Evolutionary conservation across 192 early-diverging fungal genomes (phyloP).

Genomic region (Backusella sp.): DNA sequence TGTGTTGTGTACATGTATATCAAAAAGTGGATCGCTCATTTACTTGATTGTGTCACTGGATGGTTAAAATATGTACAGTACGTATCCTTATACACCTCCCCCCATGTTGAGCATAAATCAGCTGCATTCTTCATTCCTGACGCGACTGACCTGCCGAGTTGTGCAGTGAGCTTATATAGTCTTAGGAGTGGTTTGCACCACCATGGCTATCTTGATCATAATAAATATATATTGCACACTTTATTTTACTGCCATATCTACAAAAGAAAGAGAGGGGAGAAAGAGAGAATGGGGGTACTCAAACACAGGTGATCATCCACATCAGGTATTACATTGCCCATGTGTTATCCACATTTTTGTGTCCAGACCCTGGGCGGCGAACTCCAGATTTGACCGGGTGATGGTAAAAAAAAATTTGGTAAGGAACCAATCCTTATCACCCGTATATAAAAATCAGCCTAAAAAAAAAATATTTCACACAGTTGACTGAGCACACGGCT

Average conservation of each 20-base stretch:
- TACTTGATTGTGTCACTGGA: neutral
- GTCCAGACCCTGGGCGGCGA: neutral
- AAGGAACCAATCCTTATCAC: neutral
- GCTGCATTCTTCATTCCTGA: slow-evolving; percentile 9
- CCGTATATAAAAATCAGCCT: neutral
- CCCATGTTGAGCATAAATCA: neutral
- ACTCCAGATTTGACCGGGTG: neutral
- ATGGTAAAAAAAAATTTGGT: neutral
- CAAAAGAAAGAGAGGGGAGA: neutral
- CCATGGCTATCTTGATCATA: neutral
- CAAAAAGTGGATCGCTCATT: neutral
- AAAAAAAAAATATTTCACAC: neutral
- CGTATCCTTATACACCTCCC: neutral
- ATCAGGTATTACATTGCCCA: neutral
- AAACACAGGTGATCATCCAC: neutral
- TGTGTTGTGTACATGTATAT: neutral
- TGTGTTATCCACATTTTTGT: slow-evolving; percentile 1
- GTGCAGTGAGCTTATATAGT: neutral
- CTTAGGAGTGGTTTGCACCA: neutral
- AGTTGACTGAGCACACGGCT: neutral
- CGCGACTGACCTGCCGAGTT: neutral
- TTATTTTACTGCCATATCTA: neutral
- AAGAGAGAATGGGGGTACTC: neutral
- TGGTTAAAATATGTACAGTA: neutral
- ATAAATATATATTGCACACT: neutral